Percentiles rank a stretch among this genome's conserved stretches.
phyloP scores from a whole-genome alignment of 2,329 filamentous ascomycete species.

The Fusarium foetens region DNA sequence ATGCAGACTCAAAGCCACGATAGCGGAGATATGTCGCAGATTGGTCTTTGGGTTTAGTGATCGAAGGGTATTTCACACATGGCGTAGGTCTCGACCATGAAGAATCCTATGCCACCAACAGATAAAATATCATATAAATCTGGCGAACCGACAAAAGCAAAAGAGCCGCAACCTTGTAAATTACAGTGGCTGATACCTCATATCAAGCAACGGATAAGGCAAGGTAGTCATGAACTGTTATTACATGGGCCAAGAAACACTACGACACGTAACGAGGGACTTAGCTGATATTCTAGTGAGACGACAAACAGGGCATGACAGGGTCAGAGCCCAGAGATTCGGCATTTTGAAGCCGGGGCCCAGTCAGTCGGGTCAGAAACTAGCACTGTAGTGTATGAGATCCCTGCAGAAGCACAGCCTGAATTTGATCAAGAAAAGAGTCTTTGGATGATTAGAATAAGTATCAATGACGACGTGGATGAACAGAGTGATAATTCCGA shows the following conservation, averaged over 20 bases:
- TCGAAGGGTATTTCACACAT: neutral
- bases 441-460: neutral
- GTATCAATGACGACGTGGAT: neutral
- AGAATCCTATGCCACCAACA: neutral
- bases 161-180: conserved; percentile 9
- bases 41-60: neutral
- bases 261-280: conserved; percentile 13
- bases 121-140: neutral
- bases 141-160: conserved; percentile 12
- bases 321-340: conserved; percentile 7
- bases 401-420: conserved; percentile 26
- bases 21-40: conserved; percentile 5
- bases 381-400: conserved; percentile 10
- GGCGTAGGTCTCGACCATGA: conserved; percentile 3
- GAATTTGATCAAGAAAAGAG: neutral
- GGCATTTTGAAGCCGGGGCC: conserved; percentile 21
- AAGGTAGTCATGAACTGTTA: neutral
- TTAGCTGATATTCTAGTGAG: conserved; percentile 8
- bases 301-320: conserved; percentile 8
- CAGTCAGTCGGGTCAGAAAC: conserved; percentile 26
- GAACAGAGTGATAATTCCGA: neutral
- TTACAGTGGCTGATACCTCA: neutral
- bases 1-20: conserved; percentile 19
- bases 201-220: neutral
- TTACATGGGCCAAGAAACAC: conserved; percentile 30